Evolutionary conservation across 768 basidiomycete genomes (phyloP), one percentile per base, ranked within the genome.

Genomic region (Russula ochroleuca): DNA sequence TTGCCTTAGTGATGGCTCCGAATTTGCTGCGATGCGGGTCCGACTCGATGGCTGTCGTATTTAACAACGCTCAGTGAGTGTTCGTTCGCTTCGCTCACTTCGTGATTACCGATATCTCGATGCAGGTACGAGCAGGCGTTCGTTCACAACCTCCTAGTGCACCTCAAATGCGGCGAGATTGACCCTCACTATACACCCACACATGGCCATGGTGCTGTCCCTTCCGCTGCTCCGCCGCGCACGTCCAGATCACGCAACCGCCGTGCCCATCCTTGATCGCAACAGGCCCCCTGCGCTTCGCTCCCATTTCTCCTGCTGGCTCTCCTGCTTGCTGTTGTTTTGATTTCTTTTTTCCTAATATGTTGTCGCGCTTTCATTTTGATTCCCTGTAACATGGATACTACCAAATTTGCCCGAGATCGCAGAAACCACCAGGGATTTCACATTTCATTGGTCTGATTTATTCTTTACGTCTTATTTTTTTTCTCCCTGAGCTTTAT

Each of bases 1-100:
- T 96, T 65, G 92, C 94, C 10, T 76, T 95, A 17, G 92, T 97
- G 21, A 90, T 97, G 86, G 92, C 94, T 1, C 94, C 94, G 9
- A 96, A 96, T 75, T 73, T 97, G 49, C 74, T 97, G 50, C 79
- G 94, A 60, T 95, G 94, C 71, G 88, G 81, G 68, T 93, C 91
- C 17, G 88, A 93, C 53, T 90, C 85, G n/a, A 87, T 94, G 81
- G 81, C 88, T 8, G 79, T 94, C 11, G 93, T 94, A 11, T 95
- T 93, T 72, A 94, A 90, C 37, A 97, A 96, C 74, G 83, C 94
- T 15, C 88, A 90, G 92, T 94, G 70, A 75, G 91, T 81, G 40
- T 21, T 41, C 19, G 10, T 3, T 6, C 8, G 28, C 21, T n/a
- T 15, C 19, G 45, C 31, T 35, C 19, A 13, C n/a, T 2, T n/a